Base-by-base conservation (phyloP, 2,329 filamentous ascomycete species). In the Ophiostoma sp. region DNA sequence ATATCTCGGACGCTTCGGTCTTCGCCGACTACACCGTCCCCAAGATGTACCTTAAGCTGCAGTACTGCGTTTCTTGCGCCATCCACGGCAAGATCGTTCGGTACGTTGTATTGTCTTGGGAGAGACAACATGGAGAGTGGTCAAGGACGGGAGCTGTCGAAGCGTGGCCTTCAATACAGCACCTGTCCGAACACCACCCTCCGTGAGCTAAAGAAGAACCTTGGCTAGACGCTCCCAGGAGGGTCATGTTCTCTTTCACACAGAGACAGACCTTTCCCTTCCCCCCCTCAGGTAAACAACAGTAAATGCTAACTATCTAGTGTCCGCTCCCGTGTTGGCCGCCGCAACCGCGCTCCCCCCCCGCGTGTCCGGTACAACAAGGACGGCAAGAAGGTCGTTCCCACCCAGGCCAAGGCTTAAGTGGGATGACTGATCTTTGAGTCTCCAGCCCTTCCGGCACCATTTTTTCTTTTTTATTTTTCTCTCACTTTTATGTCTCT, bases 21-120 rank as follows among this genome's bases (percentile, higher is more conserved):
- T 99, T 98, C 86, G 84, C 91, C 80, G 95, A 99, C 87, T 99
- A 99, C 89, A 94, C 93, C 78, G 94, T 99, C 81, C 95, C 95
- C 86, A 99, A 99, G 92, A 99, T 99, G 96, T 99, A 99, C 92
- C 88, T 99, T 86, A 99, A 99, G 91, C 91, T 99, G 83, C 95
- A 99, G 88, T 99, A 99, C 93, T 99, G 95, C 85, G 95, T 99
- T 82, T 98, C 94, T 85, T 99, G 95, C 86, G 95, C 95, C 81
- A 99, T 99, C 78, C 95, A 99, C 89, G 95, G 95, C 89, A 99
- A 99, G 92, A 99, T 99, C 84, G 96, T 99, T 85, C 94, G 95
- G 94, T 98, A 95, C 84, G 94, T 89, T 83, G 94, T 89, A 83
- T 82, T 82, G 85, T 80, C 80, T 72, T 78, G 79, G 82, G 83